phyloP scores from a whole-genome alignment of 305 asterid species.

The Fraxinus velutina region DNA sequence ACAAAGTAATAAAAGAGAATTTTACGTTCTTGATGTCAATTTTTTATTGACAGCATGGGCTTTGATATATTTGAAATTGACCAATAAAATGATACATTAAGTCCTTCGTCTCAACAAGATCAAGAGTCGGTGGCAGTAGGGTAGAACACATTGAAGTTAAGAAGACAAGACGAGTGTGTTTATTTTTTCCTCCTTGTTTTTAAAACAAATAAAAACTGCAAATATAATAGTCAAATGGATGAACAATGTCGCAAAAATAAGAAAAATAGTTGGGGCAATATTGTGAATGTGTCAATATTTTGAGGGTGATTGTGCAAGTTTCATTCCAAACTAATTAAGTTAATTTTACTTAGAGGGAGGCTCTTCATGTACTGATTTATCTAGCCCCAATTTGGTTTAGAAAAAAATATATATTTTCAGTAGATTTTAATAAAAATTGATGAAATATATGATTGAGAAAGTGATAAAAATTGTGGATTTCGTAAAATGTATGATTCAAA shows the following conservation, averaged over 20 bases:
- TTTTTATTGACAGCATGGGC: not conserved
- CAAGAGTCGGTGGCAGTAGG: not conserved
- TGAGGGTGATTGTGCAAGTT: not conserved
- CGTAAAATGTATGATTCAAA: no score
- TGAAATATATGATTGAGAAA: no score
- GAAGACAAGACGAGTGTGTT: not conserved
- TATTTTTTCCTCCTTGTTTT: not conserved
- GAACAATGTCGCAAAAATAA: not conserved
- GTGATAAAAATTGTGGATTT: not conserved
- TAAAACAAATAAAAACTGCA: not conserved
- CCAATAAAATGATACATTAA: not conserved
- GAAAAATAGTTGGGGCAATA: not conserved
- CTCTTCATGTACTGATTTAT: not conserved
- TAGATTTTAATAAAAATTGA: not conserved
- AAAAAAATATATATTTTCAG: not conserved
- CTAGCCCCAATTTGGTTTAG: not conserved
- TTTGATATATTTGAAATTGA: not conserved
- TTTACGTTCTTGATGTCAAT: not conserved
- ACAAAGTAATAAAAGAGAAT: not conserved
- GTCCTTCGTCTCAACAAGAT: not conserved
- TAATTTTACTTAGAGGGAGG: not conserved
- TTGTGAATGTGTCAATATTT: not conserved
- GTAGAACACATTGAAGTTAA: not conserved
- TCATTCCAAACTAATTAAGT: not conserved
- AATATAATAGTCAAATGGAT: not conserved